Conservation (phyloP, 805 yeast genomes). For the Kazachstania taianensis region DNA sequence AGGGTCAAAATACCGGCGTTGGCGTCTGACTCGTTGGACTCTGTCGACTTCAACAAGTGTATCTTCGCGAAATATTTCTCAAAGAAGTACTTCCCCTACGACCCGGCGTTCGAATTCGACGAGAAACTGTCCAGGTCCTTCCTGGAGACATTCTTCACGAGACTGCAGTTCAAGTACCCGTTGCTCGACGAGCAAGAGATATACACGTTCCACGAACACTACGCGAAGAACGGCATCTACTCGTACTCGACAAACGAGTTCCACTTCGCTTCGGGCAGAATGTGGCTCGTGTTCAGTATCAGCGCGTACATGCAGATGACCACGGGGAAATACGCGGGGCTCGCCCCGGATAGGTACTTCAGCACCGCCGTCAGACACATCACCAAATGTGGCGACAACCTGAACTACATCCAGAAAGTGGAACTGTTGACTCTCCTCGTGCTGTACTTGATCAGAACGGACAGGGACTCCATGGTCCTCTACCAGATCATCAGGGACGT, state of each 20-base stretch:
- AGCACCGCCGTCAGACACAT: slow-evolving; percentile 51
- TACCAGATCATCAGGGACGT: slow-evolving; percentile 46
- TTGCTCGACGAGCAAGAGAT: slow-evolving; percentile 45
- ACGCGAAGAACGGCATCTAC: slow-evolving; percentile 34
- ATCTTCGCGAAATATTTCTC: slow-evolving; percentile 39
- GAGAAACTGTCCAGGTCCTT: slow-evolving; percentile 39
- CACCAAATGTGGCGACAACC: slow-evolving; percentile 34
- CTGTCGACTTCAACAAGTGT: slow-evolving; percentile 32
- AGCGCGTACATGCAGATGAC: slow-evolving; percentile 44
- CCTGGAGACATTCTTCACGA: slow-evolving; percentile 42
- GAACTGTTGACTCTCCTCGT: slow-evolving; percentile 44
- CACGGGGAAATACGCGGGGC: slow-evolving; percentile 45
- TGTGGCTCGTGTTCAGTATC: slow-evolving; percentile 46
- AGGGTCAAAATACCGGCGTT: slow-evolving; percentile 8
- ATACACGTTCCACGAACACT: slow-evolving; percentile 39
- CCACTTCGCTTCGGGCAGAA: slow-evolving; percentile 44
- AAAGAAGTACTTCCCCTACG: slow-evolving; percentile 34
- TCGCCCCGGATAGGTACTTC: slow-evolving; percentile 45
- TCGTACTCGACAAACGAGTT: slow-evolving; percentile 30
- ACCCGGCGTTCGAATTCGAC: slow-evolving; percentile 46
- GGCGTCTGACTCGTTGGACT: slow-evolving; percentile 27
- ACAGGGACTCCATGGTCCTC: slow-evolving; percentile 45
- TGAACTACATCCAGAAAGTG: slow-evolving; percentile 37
- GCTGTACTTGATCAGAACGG: slow-evolving; percentile 48
- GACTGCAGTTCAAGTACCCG: slow-evolving; percentile 49